Evolutionary conservation across 2,329 filamentous ascomycete species (phyloP).

Genomic region (Exophiala sp.): DNA sequence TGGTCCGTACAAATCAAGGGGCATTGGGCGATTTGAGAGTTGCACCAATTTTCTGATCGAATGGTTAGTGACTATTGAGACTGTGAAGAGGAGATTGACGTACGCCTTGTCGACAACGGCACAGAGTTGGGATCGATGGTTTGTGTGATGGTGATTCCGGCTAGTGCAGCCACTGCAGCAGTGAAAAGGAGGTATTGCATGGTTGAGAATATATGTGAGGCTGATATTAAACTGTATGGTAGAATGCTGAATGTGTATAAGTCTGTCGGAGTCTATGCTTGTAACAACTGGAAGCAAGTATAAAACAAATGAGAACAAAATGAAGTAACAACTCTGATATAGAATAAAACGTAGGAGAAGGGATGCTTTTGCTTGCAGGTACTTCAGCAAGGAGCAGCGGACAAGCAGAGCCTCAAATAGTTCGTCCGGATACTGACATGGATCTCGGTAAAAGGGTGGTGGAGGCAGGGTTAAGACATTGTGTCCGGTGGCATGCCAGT

Average conservation of each 20-base stretch:
- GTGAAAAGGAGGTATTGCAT: slow-evolving; percentile 29
- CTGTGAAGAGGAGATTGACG: slow-evolving; percentile 11
- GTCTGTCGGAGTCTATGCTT: too few relatives aligned
- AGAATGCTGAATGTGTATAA: too few relatives aligned
- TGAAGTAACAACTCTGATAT: too few relatives aligned
- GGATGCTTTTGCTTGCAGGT: too few relatives aligned
- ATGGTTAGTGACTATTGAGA: background rate
- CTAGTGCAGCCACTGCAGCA: slow-evolving; percentile 32
- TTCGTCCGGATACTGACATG: background rate
- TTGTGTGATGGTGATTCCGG: slow-evolving; percentile 37
- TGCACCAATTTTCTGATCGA: slow-evolving; percentile 41
- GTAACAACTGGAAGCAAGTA: too few relatives aligned
- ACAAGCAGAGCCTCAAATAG: background rate
- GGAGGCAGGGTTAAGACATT: slow-evolving; percentile 11
- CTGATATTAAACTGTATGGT: too few relatives aligned
- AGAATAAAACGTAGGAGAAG: too few relatives aligned
- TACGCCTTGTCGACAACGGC: slow-evolving; percentile 36
- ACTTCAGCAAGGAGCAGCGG: too few relatives aligned
- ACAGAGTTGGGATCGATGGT: slow-evolving; percentile 39
- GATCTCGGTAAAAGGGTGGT: slow-evolving; percentile 11
- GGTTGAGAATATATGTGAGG: background rate
- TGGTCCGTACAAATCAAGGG: slow-evolving; percentile 46
- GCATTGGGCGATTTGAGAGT: slow-evolving; percentile 40
- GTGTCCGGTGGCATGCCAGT: slow-evolving; percentile 7
- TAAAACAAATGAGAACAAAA: too few relatives aligned